These are phyloP conservation scores for Aspergillus ochraceoroseus DNA, from an alignment of 2,329 filamentous ascomycete species.

Conservation along the genomic window DNA sequence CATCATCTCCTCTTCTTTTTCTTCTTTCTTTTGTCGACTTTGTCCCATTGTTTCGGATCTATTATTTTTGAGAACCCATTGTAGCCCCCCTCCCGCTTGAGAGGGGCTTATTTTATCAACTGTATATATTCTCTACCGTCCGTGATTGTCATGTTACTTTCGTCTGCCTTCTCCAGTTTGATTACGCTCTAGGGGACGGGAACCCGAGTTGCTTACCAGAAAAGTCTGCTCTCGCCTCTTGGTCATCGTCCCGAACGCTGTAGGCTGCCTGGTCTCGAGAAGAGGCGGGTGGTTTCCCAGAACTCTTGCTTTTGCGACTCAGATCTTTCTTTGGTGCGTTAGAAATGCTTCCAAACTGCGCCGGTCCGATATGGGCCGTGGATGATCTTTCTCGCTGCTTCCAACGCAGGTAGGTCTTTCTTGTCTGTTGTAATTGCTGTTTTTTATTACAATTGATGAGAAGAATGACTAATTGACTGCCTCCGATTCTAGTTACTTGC, in stretches of 20 bases:
- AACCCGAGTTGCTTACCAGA: conserved; percentile 6
- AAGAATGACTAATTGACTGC: not conserved
- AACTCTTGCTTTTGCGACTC: conserved; percentile 6
- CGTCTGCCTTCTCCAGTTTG: conserved; percentile 6
- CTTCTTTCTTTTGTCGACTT: conserved; percentile 4
- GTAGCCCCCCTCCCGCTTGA: not conserved
- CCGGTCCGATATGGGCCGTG: conserved; percentile 54
- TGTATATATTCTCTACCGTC: not conserved
- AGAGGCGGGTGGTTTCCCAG: conserved; percentile 13
- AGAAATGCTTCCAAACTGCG: conserved; percentile 54
- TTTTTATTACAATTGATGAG: not conserved
- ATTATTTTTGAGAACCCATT: conserved; percentile 6
- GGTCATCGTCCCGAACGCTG: not conserved
- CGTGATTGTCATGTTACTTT: conserved; percentile 9
- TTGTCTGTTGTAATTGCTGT: not conserved
- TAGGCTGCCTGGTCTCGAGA: conserved; percentile 4
- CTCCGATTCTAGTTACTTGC: conserved; percentile 59
- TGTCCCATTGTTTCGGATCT: conserved; percentile 4
- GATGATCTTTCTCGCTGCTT: conserved; percentile 62
- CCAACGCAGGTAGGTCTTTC: conserved; percentile 48
- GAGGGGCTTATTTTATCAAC: not conserved
- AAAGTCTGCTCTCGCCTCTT: conserved; percentile 12
- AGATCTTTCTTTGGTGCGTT: conserved; percentile 7
- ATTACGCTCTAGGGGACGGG: conserved; percentile 8
- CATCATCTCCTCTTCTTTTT: conserved; percentile 6